Conservation (phyloP, 306 rosid species). For the Lagenaria siceraria region DNA sequence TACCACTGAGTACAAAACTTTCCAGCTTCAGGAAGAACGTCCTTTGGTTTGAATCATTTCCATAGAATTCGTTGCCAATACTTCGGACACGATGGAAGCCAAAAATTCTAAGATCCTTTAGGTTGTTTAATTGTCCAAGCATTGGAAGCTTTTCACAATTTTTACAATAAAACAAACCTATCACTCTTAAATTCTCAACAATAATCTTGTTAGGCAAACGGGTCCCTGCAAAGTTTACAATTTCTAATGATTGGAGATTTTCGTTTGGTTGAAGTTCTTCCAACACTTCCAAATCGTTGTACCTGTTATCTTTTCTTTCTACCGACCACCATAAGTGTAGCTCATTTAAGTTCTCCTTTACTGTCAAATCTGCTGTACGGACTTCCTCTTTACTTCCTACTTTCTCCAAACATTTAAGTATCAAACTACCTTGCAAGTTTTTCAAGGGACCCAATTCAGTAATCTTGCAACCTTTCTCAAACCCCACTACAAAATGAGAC, state of each 20-base stretch:
- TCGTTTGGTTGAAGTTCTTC: too few relatives aligned
- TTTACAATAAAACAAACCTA: too few relatives aligned
- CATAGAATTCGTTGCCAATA: neutral
- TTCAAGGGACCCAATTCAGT: neutral
- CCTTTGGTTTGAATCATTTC: neutral
- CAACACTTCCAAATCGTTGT: too few relatives aligned
- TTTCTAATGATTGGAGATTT: neutral
- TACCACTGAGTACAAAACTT: rapidly evolving
- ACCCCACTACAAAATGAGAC: neutral
- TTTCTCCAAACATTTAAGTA: neutral
- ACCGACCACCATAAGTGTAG: too few relatives aligned
- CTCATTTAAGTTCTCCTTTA: neutral
- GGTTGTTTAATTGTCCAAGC: neutral
- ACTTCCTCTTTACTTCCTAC: neutral
- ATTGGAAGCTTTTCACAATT: neutral
- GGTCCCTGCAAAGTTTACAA: neutral
- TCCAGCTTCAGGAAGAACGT: neutral
- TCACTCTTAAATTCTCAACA: neutral
- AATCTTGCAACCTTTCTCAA: neutral
- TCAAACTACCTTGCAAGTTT: neutral
- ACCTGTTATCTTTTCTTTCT: too few relatives aligned
- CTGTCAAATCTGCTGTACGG: neutral
- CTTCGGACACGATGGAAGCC: neutral
- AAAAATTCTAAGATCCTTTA: neutral
- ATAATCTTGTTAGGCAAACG: neutral